Base-by-base conservation (phyloP, 2,329 filamentous ascomycete species). In the Aspergillus novoparasiticus region DNA sequence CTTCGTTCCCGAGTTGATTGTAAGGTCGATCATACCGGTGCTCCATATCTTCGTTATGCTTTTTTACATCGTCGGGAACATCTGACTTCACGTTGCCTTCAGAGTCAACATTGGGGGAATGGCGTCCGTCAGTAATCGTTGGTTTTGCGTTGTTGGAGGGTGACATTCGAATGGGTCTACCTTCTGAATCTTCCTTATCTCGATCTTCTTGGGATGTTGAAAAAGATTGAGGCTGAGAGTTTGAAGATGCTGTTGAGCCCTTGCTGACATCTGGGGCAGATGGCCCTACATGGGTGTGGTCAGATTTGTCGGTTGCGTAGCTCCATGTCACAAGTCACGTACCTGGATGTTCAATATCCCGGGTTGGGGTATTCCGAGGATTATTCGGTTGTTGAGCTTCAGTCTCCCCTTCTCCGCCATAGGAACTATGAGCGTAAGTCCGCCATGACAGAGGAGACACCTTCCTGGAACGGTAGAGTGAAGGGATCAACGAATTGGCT, bases 101-200 rank as follows among this genome's bases (percentile, higher is more conserved):
- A 3, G 61, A 51, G 46, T 78, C 75, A 10, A 73, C 57, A 43
- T 76, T 70, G 10, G 71, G 70, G 2, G 75, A 75, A 46, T 74
- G 68, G 11, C 64, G 68, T 9, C 71, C 73, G 53, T 73, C 70
- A n/a, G 58, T 66, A 12, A 79, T 66, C 3, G 76, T 77, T 16
- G 76, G 75, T 5, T 65, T 67, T 23, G 76, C 75, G 2, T 76
- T 72, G 59, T 78, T 77, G 46, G 76, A 78, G 3, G 76, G 70
- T 23, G 66, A 71, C 8, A 61, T 66, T n/a, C 63, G 58, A 32
- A 63, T 69, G 16, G 60, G 39, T 16, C 56, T 50, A n/a, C 63
- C 59, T 26, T 50, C 12, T n/a, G 48, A 43, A 12, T 43, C 34
- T 50, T 54, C 16, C 26, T 39, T 34, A n/a, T 60, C 28, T 26